A percentile compares a stretch with the other conserved stretches of the same genome.
These are phyloP conservation scores for Fallopia convolvulus DNA, from an alignment of 148 eudicot genomes.

Conservation along the genomic window DNA sequence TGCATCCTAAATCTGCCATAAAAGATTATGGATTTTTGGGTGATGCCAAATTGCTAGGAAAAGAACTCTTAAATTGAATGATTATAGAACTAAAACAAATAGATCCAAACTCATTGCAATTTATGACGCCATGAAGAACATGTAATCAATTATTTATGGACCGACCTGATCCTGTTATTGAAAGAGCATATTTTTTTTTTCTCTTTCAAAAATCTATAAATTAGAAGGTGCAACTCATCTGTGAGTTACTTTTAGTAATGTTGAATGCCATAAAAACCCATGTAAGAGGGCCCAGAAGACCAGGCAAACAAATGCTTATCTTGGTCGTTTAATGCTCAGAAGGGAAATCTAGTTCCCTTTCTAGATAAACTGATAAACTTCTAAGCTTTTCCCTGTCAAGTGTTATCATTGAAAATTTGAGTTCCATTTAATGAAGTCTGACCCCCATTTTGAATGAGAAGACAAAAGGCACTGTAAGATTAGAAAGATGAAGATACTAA, in stretches of 20 bases:
- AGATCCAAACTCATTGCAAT: no score
- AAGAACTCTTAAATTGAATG: background rate
- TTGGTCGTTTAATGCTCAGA: background rate
- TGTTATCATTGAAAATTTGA: background rate
- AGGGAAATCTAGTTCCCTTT: background rate
- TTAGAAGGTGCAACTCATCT: background rate
- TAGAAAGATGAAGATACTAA: background rate
- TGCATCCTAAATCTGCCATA: no score
- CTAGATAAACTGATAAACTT: background rate
- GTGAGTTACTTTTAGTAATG: background rate
- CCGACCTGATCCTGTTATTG: no score
- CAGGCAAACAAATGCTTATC: background rate
- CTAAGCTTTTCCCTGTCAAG: background rate
- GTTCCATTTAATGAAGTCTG: background rate
- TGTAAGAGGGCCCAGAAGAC: background rate
- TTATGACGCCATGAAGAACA: no score
- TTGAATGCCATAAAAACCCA: background rate
- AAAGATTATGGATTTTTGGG: background rate
- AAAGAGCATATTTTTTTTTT: no score
- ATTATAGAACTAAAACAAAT: background rate
- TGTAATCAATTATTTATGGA: no score
- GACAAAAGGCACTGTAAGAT: background rate
- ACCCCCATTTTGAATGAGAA: background rate
- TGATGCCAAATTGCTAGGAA: background rate
- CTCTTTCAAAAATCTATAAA: no score